Evolutionary conservation across 129 eudicot genomes (phyloP).

Genomic region (Helianthus tuberosus): DNA sequence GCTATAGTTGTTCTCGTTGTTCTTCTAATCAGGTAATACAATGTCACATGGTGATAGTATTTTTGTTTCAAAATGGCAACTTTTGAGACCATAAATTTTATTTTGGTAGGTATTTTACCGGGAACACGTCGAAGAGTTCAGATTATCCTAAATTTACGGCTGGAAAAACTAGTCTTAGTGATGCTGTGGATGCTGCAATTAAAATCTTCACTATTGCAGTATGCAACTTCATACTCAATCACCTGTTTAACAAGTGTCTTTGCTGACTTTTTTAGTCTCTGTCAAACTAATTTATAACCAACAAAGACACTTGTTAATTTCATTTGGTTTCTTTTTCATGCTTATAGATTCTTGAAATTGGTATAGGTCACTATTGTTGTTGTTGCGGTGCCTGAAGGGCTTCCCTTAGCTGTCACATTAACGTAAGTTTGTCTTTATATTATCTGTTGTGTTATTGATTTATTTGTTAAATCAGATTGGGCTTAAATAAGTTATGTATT

Average conservation of each 20-base stretch:
- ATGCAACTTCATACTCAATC: conserved; percentile 32
- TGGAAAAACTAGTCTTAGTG: conserved; percentile 63
- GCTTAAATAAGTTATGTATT: neutral
- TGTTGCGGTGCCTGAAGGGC: conserved; percentile 99
- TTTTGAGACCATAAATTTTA: neutral
- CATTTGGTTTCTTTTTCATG: conserved; percentile 16
- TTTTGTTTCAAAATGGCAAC: neutral
- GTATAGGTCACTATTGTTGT: conserved; percentile 92
- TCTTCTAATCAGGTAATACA: conserved; percentile 64
- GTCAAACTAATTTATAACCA: neutral
- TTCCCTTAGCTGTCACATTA: conserved; percentile 94
- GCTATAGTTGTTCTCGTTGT: conserved; percentile 74
- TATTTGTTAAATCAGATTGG: neutral
- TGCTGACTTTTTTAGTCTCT: conserved; percentile 3
- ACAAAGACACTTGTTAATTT: conserved; percentile 5
- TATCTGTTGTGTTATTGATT: neutral
- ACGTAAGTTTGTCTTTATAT: conserved; percentile 61
- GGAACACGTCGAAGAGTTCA: conserved; percentile 48
- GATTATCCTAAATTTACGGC: conserved; percentile 47
- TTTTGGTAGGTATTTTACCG: conserved; percentile 70
- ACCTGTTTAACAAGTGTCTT: conserved; percentile 2
- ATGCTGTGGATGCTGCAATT: conserved; percentile 80
- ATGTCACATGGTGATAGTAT: neutral
- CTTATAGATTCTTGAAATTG: conserved; percentile 17
- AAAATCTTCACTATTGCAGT: conserved; percentile 92